Conservation (phyloP, 768 basidiomycete species). For the Phylloporus scabripes region DNA sequence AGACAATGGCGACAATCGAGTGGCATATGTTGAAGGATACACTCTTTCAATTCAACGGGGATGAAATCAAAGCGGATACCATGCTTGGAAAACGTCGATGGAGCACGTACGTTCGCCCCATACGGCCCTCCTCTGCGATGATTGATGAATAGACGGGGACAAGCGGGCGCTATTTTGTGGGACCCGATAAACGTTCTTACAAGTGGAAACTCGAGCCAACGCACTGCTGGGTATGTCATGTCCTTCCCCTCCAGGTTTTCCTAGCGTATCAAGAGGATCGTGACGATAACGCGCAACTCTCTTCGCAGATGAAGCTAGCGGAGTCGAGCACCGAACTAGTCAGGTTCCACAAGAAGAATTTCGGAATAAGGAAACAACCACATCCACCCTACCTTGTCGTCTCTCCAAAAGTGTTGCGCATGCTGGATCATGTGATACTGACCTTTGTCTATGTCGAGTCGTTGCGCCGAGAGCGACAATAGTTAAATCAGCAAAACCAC, state of each 20-base stretch:
- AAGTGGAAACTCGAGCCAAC: conserved; percentile 31
- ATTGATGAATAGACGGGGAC: neutral
- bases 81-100: conserved; percentile 23
- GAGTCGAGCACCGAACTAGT: conserved; percentile 12
- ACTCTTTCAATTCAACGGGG: conserved; percentile 28
- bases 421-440: conserved; percentile 26
- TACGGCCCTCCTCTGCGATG: neutral
- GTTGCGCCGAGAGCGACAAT: conserved; percentile 18
- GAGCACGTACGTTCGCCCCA: conserved; percentile 15
- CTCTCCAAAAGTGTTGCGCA: conserved; percentile 13
- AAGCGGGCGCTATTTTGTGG: conserved; percentile 31
- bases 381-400: conserved; percentile 26
- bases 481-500: neutral
- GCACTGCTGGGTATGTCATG: conserved; percentile 23
- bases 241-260: neutral
- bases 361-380: conserved; percentile 16
- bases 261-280: neutral
- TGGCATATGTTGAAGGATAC: conserved; percentile 28
- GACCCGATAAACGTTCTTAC: conserved; percentile 30
- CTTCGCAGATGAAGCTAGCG: conserved; percentile 18
- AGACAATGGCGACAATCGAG: conserved; percentile 33
- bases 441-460: conserved; percentile 27
- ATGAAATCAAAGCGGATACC: conserved; percentile 20
- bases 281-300: neutral
- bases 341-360: conserved; percentile 23